Conservation (phyloP, 2,329 filamentous ascomycete species). For the Rutstroemia sp. region DNA sequence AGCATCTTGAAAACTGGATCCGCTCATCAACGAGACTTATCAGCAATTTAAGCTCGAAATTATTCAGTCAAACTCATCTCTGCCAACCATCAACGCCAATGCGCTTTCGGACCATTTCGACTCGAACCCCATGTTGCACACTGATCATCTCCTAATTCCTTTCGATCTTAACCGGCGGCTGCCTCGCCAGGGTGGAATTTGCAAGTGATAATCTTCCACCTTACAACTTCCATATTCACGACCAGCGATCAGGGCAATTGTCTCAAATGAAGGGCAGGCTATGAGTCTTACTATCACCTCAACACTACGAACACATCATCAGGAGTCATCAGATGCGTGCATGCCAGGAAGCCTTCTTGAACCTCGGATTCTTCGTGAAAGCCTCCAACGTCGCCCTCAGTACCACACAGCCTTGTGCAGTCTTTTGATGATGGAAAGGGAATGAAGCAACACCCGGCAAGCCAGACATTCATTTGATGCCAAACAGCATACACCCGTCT, state of each 20-base stretch:
- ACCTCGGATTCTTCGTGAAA: background rate
- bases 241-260: conserved; percentile 1
- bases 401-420: background rate
- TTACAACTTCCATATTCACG: background rate
- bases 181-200: background rate
- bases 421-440: background rate
- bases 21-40: background rate
- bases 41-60: conserved; percentile 5
- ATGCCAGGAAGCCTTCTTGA: background rate
- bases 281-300: conserved; percentile 1
- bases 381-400: no score
- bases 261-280: conserved; percentile 1
- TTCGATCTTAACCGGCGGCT: conserved; percentile 3
- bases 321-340: conserved; percentile 3
- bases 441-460: conserved; percentile 3
- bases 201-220: conserved; percentile 6
- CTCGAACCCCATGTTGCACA: conserved; percentile 4
- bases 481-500: conserved; percentile 6
- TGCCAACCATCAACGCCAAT: conserved; percentile 7
- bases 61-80: conserved; percentile 3
- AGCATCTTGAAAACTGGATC: conserved; percentile 12
- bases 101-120: conserved; percentile 2
- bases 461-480: conserved; percentile 2
- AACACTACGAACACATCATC: conserved; percentile 4
- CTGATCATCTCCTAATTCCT: conserved; percentile 1